These are phyloP conservation scores for Cystofilobasidium macerans DNA, from an alignment of 768 basidiomycete genomes.

Conservation along the genomic window DNA sequence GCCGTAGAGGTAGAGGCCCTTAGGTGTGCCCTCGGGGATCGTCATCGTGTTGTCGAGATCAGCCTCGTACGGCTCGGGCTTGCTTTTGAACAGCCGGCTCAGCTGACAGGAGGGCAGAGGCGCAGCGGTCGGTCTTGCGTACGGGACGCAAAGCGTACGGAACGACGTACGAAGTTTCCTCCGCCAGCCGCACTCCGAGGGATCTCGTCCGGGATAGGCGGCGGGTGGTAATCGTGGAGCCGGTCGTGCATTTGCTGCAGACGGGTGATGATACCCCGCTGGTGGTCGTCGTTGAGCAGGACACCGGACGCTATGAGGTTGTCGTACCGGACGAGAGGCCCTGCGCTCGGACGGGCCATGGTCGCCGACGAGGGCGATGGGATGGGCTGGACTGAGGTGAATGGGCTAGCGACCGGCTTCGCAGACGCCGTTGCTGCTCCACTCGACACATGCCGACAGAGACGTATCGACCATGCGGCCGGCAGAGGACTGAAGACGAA, in stretches of 20 bases:
- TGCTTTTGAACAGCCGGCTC: conserved; percentile 34
- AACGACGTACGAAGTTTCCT: conserved; percentile 32
- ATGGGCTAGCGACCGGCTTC: no score
- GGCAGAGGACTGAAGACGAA: no score
- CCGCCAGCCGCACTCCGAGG: conserved; percentile 27
- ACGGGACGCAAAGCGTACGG: no score
- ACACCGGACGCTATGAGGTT: conserved; percentile 46
- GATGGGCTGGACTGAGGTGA: no score
- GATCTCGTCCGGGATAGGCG: conserved; percentile 45
- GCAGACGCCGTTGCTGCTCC: no score
- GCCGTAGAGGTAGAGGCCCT: conserved; percentile 88
- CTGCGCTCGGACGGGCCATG: background rate
- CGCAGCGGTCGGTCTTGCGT: no score
- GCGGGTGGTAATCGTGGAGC: conserved; percentile 59
- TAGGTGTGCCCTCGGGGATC: conserved; percentile 53
- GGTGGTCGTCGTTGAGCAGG: conserved; percentile 67
- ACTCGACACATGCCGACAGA: no score
- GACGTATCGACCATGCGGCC: no score
- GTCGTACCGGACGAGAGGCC: conserved; percentile 41
- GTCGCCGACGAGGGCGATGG: no score
- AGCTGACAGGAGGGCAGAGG: conserved; percentile 24
- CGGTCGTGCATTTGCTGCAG: conserved; percentile 69
- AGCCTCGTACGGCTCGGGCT: conserved; percentile 16
- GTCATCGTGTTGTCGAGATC: conserved; percentile 20
- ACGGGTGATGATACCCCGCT: conserved; percentile 68